Conservation (phyloP, 441 rosid species). For the Pelargonium citronellum region DNA sequence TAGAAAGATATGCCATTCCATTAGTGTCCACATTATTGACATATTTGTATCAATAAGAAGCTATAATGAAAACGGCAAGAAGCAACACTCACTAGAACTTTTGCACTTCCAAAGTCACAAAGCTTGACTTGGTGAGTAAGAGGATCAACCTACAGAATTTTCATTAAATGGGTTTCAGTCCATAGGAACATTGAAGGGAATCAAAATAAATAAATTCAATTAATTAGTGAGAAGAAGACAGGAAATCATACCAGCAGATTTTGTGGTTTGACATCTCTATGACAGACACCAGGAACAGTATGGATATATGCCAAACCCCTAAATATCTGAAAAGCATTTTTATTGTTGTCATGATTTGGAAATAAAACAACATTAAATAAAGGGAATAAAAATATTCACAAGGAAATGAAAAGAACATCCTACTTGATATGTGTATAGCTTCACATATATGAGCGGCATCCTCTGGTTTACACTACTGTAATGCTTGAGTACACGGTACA, state of each 20-base stretch:
- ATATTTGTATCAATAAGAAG: background rate
- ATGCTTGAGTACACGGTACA: slow-evolving; percentile 80
- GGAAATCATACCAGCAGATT: slow-evolving; percentile 67
- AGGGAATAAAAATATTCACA: background rate
- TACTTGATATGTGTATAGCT: slow-evolving; percentile 91
- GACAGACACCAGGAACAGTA: slow-evolving; percentile 84
- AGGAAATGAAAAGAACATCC: slow-evolving; percentile 3
- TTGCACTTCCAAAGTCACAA: slow-evolving; percentile 99
- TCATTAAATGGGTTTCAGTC: slow-evolving; percentile 7
- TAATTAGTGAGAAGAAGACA: background rate
- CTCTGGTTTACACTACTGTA: slow-evolving; percentile 71
- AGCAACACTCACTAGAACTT: slow-evolving; percentile 63
- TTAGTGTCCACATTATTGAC: background rate
- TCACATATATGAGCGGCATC: slow-evolving; percentile 85
- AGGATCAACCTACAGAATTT: slow-evolving; percentile 74
- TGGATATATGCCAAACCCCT: slow-evolving; percentile 94
- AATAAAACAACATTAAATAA: background rate
- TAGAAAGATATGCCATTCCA: background rate
- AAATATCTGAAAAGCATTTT: slow-evolving; percentile 50
- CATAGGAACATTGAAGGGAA: background rate
- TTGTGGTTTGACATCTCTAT: slow-evolving; percentile 96
- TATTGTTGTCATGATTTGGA: slow-evolving; percentile 18
- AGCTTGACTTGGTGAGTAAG: slow-evolving; percentile 95
- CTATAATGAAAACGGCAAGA: background rate
- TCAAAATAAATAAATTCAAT: background rate